Base-by-base conservation (phyloP, 352 stramenopile genomes). In the Blastocystis sp. region DNA sequence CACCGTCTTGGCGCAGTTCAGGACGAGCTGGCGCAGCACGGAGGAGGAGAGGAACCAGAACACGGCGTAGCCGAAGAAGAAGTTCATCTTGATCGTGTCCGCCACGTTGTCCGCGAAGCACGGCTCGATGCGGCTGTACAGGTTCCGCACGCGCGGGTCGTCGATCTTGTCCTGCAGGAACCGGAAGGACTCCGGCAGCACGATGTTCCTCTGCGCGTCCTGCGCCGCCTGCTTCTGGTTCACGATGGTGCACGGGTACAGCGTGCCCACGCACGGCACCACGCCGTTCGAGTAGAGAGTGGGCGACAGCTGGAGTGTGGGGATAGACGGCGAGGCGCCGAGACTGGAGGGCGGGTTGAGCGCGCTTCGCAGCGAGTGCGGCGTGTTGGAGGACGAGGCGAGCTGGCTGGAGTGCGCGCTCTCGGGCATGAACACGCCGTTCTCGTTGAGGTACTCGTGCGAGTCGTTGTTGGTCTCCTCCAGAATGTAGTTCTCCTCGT, bases 61-160 rank as follows among this genome's bases (percentile, higher is more conserved):
- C 3, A 85, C 51, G 19, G 55, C 55, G 61, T 85, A 85, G 26
- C 50, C 31, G 29, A 85, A 85, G 21, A 85, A 69, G 55, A 69
- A 85, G 33, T 85, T 85, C 45, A 85, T 62, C 26, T 69, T 62
- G 31, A 67, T 24, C 13, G 55, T 24, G 29, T 85, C 74, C 19
- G 74, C 61, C 12, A 50, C n/a, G 19, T 74, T 31, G 13, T 41
- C 63, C n/a, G 19, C 19, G 19, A 37, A 9, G 63, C 24, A 45
- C 6, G 51, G 74, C 3, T 85, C 74, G 51, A 85, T 85, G 65
- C 50, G 55, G 24, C 33, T 50, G n/a, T 50, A 85, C 50, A 85
- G 33, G 9, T 29, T 41, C 29, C 41, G 41, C 45, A 85, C 74
- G 24, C 50, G 29, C 51, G 35, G 31, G 66, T 85, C 21, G 13